Evolutionary conservation across 2,329 filamentous ascomycete genomes (phyloP).

Genomic region (Scedosporium aurantiacum): DNA sequence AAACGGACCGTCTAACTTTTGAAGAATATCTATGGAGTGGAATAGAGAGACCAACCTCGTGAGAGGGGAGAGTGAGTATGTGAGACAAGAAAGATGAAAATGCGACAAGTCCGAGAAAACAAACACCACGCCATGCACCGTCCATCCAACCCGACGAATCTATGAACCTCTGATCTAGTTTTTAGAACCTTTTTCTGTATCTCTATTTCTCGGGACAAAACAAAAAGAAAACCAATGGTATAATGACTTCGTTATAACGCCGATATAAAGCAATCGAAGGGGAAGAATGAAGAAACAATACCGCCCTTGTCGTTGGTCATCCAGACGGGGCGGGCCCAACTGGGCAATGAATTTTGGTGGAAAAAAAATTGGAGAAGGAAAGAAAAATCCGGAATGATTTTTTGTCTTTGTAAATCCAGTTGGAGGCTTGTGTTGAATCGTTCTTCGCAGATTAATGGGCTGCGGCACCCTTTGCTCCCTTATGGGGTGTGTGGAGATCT

Average conservation of each 20-base stretch:
- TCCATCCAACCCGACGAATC: neutral
- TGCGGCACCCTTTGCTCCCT: neutral
- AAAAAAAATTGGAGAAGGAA: too few relatives aligned
- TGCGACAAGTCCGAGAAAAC: neutral
- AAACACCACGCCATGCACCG: neutral
- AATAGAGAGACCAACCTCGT: neutral
- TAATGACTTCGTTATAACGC: neutral
- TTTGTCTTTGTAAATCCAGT: too few relatives aligned
- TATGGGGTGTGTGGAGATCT: conserved; percentile 3
- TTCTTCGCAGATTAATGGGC: neutral
- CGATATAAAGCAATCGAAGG: neutral
- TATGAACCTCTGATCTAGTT: neutral
- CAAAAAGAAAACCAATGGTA: neutral
- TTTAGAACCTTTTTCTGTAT: neutral
- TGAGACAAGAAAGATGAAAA: neutral
- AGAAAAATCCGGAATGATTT: too few relatives aligned
- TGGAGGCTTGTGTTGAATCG: too few relatives aligned
- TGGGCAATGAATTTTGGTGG: too few relatives aligned
- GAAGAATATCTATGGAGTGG: neutral
- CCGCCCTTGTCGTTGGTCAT: too few relatives aligned
- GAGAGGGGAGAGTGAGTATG: neutral
- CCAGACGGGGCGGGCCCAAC: too few relatives aligned
- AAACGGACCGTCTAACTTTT: neutral
- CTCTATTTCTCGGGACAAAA: neutral
- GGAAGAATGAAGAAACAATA: neutral